phyloP scores from a whole-genome alignment of 2,329 filamentous ascomycete species.

The Fusarium sp. region DNA sequence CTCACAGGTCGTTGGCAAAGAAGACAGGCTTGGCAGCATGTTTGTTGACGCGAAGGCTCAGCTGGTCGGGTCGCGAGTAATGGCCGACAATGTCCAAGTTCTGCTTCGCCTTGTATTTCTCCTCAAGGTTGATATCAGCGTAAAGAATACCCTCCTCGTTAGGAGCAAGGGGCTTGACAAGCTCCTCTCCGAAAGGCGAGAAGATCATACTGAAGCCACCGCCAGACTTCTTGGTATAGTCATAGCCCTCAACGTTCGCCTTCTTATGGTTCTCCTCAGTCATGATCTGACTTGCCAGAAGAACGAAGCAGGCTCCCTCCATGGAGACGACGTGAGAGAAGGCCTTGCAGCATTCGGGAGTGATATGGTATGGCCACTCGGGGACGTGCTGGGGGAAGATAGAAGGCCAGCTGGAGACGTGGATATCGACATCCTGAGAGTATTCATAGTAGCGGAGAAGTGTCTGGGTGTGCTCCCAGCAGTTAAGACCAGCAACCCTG shows the following conservation, averaged over 20 bases:
- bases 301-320: constrained; percentile 64
- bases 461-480: constrained; percentile 62
- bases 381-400: constrained; percentile 21
- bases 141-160: constrained; percentile 50
- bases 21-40: constrained; percentile 9
- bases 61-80: constrained; percentile 51
- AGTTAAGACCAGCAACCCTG: constrained; percentile 56
- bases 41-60: constrained; percentile 45
- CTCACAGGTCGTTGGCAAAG: constrained; percentile 7
- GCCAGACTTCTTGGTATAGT: constrained; percentile 32
- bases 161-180: constrained; percentile 41
- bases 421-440: constrained; percentile 56
- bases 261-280: constrained; percentile 50
- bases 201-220: constrained; percentile 47
- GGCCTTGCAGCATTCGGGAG: constrained; percentile 31
- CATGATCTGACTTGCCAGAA: constrained; percentile 62
- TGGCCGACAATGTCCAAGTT: constrained; percentile 51
- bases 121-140: constrained; percentile 50
- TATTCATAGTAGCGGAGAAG: constrained; percentile 59
- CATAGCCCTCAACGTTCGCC: constrained; percentile 46
- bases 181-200: constrained; percentile 44
- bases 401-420: constrained; percentile 59
- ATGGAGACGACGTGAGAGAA: constrained; percentile 65
- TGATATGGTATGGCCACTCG: constrained; percentile 41
- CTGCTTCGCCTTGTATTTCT: constrained; percentile 36